Base-by-base conservation (phyloP, 164 flowering plant species). In the Stephania yunnanensis region DNA sequence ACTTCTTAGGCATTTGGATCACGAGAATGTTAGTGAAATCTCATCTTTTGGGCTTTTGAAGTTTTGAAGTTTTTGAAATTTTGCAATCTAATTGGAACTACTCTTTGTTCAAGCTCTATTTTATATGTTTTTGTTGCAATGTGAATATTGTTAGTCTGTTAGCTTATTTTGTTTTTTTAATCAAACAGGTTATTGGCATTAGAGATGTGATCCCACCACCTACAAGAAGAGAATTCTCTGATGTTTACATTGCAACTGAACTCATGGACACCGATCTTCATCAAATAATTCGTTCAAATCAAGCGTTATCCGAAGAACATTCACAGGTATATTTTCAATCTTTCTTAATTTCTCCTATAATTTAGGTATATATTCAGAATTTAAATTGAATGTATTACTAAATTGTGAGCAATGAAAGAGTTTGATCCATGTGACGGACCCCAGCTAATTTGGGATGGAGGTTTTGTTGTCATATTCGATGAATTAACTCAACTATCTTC, bases 201-300 rank as follows among this genome's bases (percentile, higher is more conserved):
- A 89, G 85, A 81, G 99, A 95, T 83, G 93, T 95, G 58, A 82
- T 95, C 55, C 99, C 99, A 78, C 99, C 99, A 71, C 95, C 97
- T 10, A 6, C 85, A 36, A 74, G 88, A 30, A 87, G 88, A 79
- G 97, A 89, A 81, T 95, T 95, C 76, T 80, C 80, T 22, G 99
- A 95, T 81, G 99, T 95, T 19, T 95, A 95, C 80, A 87, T 93
- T 71, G 88, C 89, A 42, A 88, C 89, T 0, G 99, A 95, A 73
- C 93, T 95, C 36, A 95, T 95, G 99, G 99, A 95, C 78, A 89
- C 99, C 50, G 99, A 95, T 86, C 97, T 95, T 71, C 95, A 95
- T 74, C 97, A 93, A 72, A 95, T 95, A 17, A 93, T 95, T 69
- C 90, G 92, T 4, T 95, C 99, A 15, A 93, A 91, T 58, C 99